Evolutionary conservation across 164 flowering plant genomes (phyloP).

Genomic region (Umbilicus rupestris): DNA sequence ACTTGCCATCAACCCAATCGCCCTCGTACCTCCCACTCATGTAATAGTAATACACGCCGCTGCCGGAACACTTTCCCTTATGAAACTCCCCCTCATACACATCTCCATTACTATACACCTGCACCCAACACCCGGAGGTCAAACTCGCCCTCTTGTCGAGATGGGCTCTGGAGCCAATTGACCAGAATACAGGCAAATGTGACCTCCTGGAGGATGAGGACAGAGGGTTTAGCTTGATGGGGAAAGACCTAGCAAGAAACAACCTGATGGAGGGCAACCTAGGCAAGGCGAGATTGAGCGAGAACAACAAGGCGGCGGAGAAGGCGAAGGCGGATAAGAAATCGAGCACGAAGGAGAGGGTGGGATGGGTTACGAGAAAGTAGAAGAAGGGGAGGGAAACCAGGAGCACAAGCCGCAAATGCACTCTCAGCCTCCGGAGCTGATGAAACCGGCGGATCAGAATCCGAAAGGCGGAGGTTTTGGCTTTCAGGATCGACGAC

Average conservation of each 20-base stretch:
- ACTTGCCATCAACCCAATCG: conserved; percentile 48
- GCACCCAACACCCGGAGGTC: conserved; percentile 38
- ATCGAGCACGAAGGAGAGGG: conserved; percentile 45
- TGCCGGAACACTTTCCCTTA: conserved; percentile 41
- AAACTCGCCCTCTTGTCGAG: conserved; percentile 15
- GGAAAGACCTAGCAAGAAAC: conserved; percentile 43
- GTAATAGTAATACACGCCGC: conserved; percentile 43
- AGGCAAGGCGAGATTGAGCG: conserved; percentile 61
- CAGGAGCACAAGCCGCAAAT: conserved; percentile 36
- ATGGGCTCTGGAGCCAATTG: conserved; percentile 32
- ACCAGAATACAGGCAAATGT: conserved; percentile 39
- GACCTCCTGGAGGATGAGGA: conserved; percentile 8
- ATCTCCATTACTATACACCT: conserved; percentile 43
- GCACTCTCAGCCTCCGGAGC: conserved; percentile 33
- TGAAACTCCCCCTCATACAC: conserved; percentile 47
- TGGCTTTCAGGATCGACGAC: neutral
- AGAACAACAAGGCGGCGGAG: conserved; percentile 53
- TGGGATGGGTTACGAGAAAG: conserved; percentile 53
- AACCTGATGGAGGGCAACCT: conserved; percentile 55
- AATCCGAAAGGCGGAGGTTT: neutral
- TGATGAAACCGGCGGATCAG: conserved; percentile 28
- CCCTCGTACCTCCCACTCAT: conserved; percentile 54
- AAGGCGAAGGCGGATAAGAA: conserved; percentile 59
- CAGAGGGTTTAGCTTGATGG: conserved; percentile 29
- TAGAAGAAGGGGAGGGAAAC: conserved; percentile 53